Evolutionary conservation across 108 stramenopile species (phyloP).

Genomic region (Skeletonema costatum): DNA sequence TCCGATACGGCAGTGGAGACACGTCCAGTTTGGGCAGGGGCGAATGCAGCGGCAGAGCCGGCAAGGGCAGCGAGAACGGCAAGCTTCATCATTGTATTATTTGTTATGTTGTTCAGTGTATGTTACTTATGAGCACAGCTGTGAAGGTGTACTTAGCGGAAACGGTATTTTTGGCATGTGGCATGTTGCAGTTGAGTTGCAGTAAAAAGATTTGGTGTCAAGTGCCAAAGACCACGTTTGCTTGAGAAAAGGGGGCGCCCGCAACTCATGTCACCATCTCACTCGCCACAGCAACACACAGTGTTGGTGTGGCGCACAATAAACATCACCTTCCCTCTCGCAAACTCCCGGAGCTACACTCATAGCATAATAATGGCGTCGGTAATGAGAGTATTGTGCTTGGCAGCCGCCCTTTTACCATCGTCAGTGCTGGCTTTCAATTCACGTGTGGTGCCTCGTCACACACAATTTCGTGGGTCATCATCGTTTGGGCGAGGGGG

Average conservation of each 20-base stretch:
- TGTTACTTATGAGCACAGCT: too few species aligned
- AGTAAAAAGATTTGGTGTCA: too few species aligned
- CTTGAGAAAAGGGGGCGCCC: too few species aligned
- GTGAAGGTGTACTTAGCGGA: too few species aligned
- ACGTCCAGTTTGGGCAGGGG: slow-evolving; percentile 36
- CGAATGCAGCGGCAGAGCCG: slow-evolving; percentile 59
- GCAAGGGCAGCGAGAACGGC: slow-evolving; percentile 43
- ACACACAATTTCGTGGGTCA: not conserved
- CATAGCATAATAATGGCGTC: not conserved
- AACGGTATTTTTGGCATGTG: too few species aligned
- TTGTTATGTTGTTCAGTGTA: too few species aligned
- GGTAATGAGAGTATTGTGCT: not conserved
- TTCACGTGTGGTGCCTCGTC: not conserved
- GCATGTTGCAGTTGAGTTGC: not conserved
- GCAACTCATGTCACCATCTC: too few species aligned
- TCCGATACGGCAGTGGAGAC: slow-evolving; percentile 51
- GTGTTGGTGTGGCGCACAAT: too few species aligned
- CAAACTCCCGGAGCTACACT: too few species aligned
- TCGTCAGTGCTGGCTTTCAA: not conserved
- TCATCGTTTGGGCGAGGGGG: not conserved
- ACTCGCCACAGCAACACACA: too few species aligned
- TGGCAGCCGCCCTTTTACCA: not conserved
- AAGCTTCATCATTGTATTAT: slow-evolving; percentile 45
- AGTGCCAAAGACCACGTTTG: too few species aligned
- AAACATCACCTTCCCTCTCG: too few species aligned